Evolutionary conservation across 495 filamentous ascomycete species (phyloP), one percentile per base, ranked within the genome.

Genomic region (Hypomontagnella submonticulosa): DNA sequence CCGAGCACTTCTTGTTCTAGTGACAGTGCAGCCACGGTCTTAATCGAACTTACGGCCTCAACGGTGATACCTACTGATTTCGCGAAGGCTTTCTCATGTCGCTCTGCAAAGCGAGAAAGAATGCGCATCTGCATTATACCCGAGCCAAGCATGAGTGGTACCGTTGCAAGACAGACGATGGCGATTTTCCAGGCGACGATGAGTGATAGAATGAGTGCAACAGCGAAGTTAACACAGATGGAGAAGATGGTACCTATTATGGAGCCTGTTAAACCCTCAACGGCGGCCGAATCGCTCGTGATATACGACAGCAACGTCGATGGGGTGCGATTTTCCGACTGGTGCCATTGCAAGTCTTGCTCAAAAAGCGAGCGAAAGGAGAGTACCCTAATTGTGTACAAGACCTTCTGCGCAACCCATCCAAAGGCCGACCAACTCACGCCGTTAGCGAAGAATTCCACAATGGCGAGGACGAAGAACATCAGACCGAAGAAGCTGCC

Each of bases 101-200:
- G 78, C 34, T 87, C 80, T 51, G 89, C 83, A 47, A 88, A 87
- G 20, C 82, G 77, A 2, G 80, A 77, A 27, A 86, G 73, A 20
- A 85, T 75, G 33, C 74, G 72, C 20, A 88, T 76, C 43, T 84
- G 76, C 81, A 89, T 81, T 47, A 87, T 76, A 0, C 84, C 84
- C 6, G 85, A 77, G 3, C 81, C 69, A 18, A 89, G 74, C 42
- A 88, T 72, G 13, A 83, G 73, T 11, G 87, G 86, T 20, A 88
- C 71, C 2, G 78, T 77, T 4, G 80, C 81, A 16, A 88, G 79
- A 33, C 85, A 75, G 7, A 87, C 81, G 0, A 86, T 73, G 3
- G 79, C 81, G 2, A 89, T 79, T 61, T 88, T 88, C 87, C 87
- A 89, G 4, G 86, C 87, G 49, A 87, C 77, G 12, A 84, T 72